Base-by-base conservation (phyloP, 164 flowering plant genomes). In the Paratinospora sagittata region DNA sequence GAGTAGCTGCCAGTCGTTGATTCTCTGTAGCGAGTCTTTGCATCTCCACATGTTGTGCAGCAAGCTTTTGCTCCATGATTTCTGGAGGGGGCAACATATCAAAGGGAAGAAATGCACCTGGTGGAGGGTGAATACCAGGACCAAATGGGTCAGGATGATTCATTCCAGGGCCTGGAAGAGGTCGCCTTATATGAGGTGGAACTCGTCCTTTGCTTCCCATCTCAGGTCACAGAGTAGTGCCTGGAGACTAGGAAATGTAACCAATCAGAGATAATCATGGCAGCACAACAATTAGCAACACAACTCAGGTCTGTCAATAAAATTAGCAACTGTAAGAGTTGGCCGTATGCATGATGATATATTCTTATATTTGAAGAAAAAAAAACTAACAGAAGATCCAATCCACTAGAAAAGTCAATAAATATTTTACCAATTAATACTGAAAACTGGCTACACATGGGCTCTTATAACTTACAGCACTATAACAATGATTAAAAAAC, bases 1-100 rank as follows among this genome's bases (percentile, higher is more conserved):
- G 98, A 9, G 97, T 92, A 23, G 90, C 83, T 27, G 98, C 98
- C 78, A 95, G 90, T 81, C 96, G 85, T 75, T 86, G 97, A 74
- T 95, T 95, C 80, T 95, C 97, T 17, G 84, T 84, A 7, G 82
- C 94, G 43, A 95, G 90, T 65, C 79, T 88, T 78, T 89, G 86
- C 82, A 95, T 88, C 82, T 95, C 98, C 61, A 79, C 77, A 67
- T 90, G 95, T 72, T 90, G 98, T 6, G 78, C 81, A 69, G 88
- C 89, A 73, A 92, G 83, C 80, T 95, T 92, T 70, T 92, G 96
- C 71, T 89, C 97, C 91, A 95, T 74, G 57, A 92, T 74, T 76
- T 90, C 88, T 23, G 91, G 88, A 13, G 92, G 96, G 60, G 91
- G 91, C 68, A 86, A 63, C 89, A 86, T 84, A 58, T 89, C 93